A percentile compares a stretch with the other conserved stretches of the same genome.
Conservation (phyloP, 2,329 filamentous ascomycete genomes). For the Sporothrix mexicana region DNA sequence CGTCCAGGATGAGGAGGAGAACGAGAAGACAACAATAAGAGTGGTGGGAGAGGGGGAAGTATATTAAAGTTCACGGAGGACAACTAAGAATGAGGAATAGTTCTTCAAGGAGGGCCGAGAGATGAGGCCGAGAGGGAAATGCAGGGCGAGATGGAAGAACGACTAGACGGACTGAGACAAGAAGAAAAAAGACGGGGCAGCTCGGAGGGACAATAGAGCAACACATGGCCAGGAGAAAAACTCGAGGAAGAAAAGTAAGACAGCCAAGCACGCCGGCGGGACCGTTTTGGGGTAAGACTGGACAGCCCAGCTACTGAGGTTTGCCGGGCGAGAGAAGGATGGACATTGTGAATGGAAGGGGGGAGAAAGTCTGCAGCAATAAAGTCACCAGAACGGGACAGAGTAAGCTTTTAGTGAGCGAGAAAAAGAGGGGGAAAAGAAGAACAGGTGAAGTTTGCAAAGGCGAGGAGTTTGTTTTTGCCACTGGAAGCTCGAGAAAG, state of each 20-base stretch:
- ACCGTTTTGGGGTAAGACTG: background rate
- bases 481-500: too few species aligned
- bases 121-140: background rate
- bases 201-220: background rate
- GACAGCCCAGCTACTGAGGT: background rate
- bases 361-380: background rate
- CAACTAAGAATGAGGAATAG: background rate
- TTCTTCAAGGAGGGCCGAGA: conserved; percentile 1
- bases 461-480: too few species aligned
- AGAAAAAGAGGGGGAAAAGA: background rate
- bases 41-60: background rate
- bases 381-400: background rate
- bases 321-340: background rate
- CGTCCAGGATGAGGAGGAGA: background rate
- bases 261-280: background rate
- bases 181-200: background rate
- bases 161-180: background rate
- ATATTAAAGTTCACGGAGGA: background rate
- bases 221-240: background rate
- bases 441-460: background rate
- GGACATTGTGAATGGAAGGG: too few species aligned
- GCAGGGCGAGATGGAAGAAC: background rate
- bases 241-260: background rate
- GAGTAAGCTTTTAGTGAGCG: background rate
- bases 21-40: too few species aligned